Percentiles rank a stretch among this genome's conserved stretches.
Evolutionary conservation across 306 rosid genomes (phyloP).

Genomic region (Styphnolobium japonicum): DNA sequence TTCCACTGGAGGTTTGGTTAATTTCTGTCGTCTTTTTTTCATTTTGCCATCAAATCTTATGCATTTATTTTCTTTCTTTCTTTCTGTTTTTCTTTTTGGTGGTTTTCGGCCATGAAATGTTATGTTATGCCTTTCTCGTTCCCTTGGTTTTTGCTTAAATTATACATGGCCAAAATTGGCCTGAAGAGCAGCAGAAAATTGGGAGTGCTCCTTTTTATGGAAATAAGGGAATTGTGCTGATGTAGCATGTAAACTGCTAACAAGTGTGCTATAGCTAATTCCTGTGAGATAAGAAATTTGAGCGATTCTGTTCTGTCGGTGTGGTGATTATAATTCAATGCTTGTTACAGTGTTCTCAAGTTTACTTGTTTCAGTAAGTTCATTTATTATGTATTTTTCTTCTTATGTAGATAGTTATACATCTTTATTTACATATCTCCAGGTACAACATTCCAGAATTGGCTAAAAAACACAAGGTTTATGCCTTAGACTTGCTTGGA

Average conservation of each 20-base stretch:
- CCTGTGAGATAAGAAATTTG: background rate
- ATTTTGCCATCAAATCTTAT: background rate
- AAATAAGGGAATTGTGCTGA: background rate
- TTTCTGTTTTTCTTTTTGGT: background rate
- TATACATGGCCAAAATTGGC: background rate
- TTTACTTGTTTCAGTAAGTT: background rate
- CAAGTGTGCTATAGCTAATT: background rate
- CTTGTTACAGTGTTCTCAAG: background rate
- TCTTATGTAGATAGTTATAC: background rate
- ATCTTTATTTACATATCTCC: conserved; percentile 16
- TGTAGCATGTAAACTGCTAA: background rate
- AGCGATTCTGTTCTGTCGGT: conserved; percentile 12
- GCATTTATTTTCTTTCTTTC: background rate
- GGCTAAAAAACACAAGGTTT: conserved; percentile 83
- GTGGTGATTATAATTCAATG: background rate
- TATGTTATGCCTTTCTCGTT: background rate
- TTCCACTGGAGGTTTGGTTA: conserved; percentile 93
- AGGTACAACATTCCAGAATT: conserved; percentile 93
- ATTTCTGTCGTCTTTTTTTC: no score
- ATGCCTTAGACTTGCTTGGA: conserved; percentile 91
- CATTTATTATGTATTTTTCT: background rate
- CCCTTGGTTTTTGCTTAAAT: background rate
- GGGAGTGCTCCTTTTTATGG: background rate
- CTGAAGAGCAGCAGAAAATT: background rate
- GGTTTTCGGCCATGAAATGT: background rate